Percentiles rank a stretch among this genome's conserved stretches.
phyloP scores from a whole-genome alignment of 192 early-diverging fungal species.

The Backusella circina region DNA sequence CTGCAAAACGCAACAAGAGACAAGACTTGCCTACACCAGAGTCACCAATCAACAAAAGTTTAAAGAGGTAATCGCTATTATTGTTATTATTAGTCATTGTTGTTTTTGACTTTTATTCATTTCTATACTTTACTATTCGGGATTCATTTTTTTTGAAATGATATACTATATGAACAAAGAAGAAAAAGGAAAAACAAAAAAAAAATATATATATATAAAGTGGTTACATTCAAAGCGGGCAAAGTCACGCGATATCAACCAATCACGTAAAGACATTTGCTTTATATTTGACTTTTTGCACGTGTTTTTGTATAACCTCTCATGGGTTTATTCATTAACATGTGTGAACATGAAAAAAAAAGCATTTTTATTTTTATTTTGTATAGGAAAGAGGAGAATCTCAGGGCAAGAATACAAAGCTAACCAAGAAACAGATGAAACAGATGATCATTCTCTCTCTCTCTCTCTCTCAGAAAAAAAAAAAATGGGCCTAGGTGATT shows the following conservation, averaged over 20 bases:
- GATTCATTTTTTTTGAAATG: constrained; percentile 7
- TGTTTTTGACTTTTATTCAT: background rate
- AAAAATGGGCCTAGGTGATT: background rate
- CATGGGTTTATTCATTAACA: background rate
- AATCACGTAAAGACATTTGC: background rate
- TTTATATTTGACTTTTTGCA: background rate
- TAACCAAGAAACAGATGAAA: too few species aligned
- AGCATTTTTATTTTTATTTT: too few species aligned
- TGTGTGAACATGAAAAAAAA: too few species aligned
- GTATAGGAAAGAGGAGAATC: too few species aligned
- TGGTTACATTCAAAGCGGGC: background rate
- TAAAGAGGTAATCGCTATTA: constrained; percentile 95
- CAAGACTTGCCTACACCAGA: constrained; percentile 98
- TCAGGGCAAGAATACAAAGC: background rate
- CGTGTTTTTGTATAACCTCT: background rate
- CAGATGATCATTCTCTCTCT: too few species aligned
- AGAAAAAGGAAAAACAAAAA: background rate
- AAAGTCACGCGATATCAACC: constrained; percentile 5
- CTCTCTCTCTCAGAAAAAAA: too few species aligned
- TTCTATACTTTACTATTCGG: constrained; percentile 10
- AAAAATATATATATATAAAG: background rate
- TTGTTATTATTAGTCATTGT: background rate
- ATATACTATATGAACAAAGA: background rate
- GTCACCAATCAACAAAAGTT: constrained; percentile 96
- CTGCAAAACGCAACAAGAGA: constrained; percentile 92